Conservation (phyloP, 805 yeast species). For the Pachysolen tannophilus region DNA sequence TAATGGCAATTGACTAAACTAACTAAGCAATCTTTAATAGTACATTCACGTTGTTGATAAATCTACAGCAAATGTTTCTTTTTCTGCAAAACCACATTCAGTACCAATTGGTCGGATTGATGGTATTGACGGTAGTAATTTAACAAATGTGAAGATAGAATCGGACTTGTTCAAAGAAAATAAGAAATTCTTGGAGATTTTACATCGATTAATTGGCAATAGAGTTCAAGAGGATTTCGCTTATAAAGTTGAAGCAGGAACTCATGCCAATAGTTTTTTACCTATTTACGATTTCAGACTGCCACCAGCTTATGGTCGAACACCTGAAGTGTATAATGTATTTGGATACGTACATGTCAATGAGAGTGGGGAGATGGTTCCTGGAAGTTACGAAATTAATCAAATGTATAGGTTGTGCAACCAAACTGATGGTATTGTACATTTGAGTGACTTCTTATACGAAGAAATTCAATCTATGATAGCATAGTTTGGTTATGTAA, state of each 20-base stretch:
- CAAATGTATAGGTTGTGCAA: slow-evolving; percentile 45
- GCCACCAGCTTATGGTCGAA: slow-evolving; percentile 55
- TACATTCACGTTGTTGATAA: slow-evolving; percentile 5
- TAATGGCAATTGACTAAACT: background rate
- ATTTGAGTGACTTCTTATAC: slow-evolving; percentile 42
- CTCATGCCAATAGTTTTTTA: slow-evolving; percentile 45
- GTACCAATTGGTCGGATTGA: slow-evolving; percentile 16
- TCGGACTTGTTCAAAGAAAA: slow-evolving; percentile 20
- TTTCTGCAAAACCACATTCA: slow-evolving; percentile 18
- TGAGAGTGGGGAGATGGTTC: slow-evolving; percentile 43
- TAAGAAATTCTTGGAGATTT: slow-evolving; percentile 13
- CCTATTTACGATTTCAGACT: slow-evolving; percentile 67
- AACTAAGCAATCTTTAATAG: background rate
- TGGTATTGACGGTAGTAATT: slow-evolving; percentile 1
- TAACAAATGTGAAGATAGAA: slow-evolving; percentile 9
- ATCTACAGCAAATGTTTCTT: slow-evolving; percentile 16
- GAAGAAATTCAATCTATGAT: slow-evolving; percentile 25
- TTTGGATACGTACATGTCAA: slow-evolving; percentile 64
- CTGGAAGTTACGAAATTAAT: slow-evolving; percentile 49
- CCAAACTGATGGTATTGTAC: slow-evolving; percentile 39
- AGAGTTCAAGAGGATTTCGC: slow-evolving; percentile 37
- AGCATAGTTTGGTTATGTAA: background rate
- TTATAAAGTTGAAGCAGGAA: slow-evolving; percentile 48
- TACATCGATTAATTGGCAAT: slow-evolving; percentile 17
- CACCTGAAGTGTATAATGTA: slow-evolving; percentile 63